Evolutionary conservation across 306 rosid genomes (phyloP).

Genomic region (Aeschynomene evenia): DNA sequence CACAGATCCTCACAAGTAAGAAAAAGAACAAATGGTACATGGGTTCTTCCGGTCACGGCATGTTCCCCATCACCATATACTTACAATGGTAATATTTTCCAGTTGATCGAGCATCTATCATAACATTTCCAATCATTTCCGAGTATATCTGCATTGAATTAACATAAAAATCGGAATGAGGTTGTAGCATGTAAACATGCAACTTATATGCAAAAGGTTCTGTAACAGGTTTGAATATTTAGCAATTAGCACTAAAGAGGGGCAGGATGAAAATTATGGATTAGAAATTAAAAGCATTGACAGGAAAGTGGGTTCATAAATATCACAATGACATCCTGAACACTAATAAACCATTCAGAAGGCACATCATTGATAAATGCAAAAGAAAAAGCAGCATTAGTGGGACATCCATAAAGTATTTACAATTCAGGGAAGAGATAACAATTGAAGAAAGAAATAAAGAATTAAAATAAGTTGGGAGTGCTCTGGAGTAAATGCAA

Average conservation of each 20-base stretch:
- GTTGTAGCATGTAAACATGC: constrained; percentile 6
- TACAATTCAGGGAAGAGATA: constrained; percentile 3
- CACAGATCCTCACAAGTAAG: constrained; percentile 14
- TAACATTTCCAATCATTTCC: constrained; percentile 99
- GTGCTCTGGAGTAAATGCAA: constrained; percentile 2
- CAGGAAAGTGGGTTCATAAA: not conserved
- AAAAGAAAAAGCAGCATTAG: not conserved
- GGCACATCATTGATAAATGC: not conserved
- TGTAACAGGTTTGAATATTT: not conserved
- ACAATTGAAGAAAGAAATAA: not conserved
- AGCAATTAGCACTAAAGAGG: constrained; percentile 7
- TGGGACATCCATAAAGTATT: not conserved
- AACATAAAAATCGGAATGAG: constrained; percentile 22
- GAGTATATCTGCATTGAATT: constrained; percentile 72
- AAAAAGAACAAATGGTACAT: not conserved
- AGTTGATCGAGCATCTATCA: constrained; percentile 95
- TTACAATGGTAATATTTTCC: constrained; percentile 97
- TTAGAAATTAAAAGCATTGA: not conserved
- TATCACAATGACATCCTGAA: not conserved
- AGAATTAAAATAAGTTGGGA: not conserved
- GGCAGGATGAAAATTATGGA: not conserved
- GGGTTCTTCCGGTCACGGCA: too few relatives aligned
- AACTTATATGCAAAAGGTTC: not conserved
- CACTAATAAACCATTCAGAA: not conserved
- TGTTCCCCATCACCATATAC: constrained; percentile 30